phyloP scores from a whole-genome alignment of 2,329 filamentous ascomycete species.

The Fusarium ramigenum region DNA sequence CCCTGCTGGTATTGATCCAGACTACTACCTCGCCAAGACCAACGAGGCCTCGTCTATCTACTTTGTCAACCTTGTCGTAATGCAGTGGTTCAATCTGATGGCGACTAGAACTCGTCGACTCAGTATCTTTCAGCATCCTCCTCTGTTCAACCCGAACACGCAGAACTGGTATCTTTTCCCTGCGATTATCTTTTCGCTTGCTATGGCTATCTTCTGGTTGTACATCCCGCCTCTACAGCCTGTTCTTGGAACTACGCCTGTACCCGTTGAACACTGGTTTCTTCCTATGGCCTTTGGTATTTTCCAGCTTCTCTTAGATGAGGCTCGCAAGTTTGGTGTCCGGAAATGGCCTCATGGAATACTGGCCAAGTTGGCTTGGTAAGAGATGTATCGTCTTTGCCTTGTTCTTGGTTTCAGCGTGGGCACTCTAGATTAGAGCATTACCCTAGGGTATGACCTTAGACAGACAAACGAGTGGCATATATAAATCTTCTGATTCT shows the following conservation, averaged over 20 bases:
- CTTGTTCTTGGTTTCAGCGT: no score
- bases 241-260: constrained; percentile 66
- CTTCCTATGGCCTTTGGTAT: constrained; percentile 76
- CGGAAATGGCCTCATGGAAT: not conserved
- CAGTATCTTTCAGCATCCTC: constrained; percentile 77
- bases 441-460: fast-evolving
- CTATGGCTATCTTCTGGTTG: constrained; percentile 74
- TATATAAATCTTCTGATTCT: not conserved
- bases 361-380: not conserved
- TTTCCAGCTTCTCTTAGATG: not conserved
- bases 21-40: constrained; percentile 63
- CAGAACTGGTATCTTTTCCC: constrained; percentile 76
- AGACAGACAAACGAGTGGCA: fast-evolving
- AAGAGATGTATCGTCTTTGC: not conserved
- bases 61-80: constrained; percentile 82
- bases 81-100: constrained; percentile 83
- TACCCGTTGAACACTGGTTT: constrained; percentile 81
- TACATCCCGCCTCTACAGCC: constrained; percentile 74
- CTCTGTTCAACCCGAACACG: constrained; percentile 70
- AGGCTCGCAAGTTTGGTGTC: not conserved
- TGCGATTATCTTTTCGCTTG: constrained; percentile 73
- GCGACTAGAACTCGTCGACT: constrained; percentile 72
- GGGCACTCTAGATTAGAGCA: not conserved
- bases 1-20: constrained; percentile 60
- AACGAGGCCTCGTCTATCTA: constrained; percentile 78